These are phyloP conservation scores for Deakozyma indianensis DNA, from an alignment of 805 yeast genomes.

Conservation along the genomic window DNA sequence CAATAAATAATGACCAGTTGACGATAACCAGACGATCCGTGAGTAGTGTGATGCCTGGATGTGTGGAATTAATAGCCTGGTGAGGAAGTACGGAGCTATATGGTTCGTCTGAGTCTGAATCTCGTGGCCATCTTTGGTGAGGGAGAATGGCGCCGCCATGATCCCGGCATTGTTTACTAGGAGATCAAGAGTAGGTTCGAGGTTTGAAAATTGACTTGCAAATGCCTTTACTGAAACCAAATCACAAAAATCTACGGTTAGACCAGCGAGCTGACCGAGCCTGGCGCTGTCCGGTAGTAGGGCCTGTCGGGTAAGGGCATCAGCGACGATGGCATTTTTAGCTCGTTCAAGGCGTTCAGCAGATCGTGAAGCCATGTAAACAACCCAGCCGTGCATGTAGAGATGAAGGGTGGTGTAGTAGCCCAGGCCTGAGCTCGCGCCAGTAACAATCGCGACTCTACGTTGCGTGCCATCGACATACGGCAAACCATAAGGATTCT, in stretches of 20 bases:
- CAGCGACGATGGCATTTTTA: neutral
- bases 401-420: constrained; percentile 62
- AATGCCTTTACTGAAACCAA: neutral
- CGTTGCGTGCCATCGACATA: constrained; percentile 15
- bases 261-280: neutral
- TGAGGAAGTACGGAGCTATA: constrained; percentile 56
- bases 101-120: constrained; percentile 70
- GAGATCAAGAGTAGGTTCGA: constrained; percentile 29
- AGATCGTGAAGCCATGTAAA: constrained; percentile 58
- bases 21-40: constrained; percentile 47
- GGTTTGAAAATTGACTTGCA: neutral
- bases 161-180: constrained; percentile 70
- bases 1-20: constrained; percentile 49
- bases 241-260: neutral
- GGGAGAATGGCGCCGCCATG: constrained; percentile 54
- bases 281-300: neutral
- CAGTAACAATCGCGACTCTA: constrained; percentile 59
- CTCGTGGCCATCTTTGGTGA: constrained; percentile 59
- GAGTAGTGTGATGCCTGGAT: constrained; percentile 30
- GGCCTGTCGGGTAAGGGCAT: neutral
- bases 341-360: neutral
- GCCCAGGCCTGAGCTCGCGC: constrained; percentile 75
- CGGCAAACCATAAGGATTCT: neutral
- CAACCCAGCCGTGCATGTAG: constrained; percentile 62
- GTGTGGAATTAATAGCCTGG: constrained; percentile 42